Base-by-base conservation (phyloP, 2,329 filamentous ascomycete genomes). In the Fusarium brevicatenulatum region DNA sequence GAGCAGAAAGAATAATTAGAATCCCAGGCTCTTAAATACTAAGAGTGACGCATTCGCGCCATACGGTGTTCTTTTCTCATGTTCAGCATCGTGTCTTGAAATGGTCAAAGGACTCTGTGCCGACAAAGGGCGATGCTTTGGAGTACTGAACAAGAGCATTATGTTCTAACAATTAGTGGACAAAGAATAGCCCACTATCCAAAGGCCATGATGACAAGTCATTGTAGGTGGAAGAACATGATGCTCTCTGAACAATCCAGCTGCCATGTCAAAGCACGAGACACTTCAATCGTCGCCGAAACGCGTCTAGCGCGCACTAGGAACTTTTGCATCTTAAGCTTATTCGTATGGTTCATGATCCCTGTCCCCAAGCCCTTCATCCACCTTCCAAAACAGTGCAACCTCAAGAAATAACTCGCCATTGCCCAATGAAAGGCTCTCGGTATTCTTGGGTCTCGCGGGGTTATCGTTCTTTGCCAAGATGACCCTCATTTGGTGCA, bases 271-370 rank as follows among this genome's bases (percentile, higher is more conserved):
- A 18, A 25, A 34, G 10, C 18, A 11, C 5, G n/a, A 28, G 11
- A 28, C 3, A 16, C 19, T n/a, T 28, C 13, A 5, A 2, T 39
- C 4, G 8, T 28, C 19, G 34, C 50, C 34, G 19, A n/a, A 54
- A 28, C 19, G 2, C 19, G 34, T 37, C 60, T 71, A 71, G 70
- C 32, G 62, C 15, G 5, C 4, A 19, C 9, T n/a, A 49, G 63
- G 71, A 56, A 73, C 71, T 73, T 73, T 73, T 73, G 71, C 37
- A 9, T 25, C 25, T 68, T 73, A 73, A 73, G 70, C 62, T 73
- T 73, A 73, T 73, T 71, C 43, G 40, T 59, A 63, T 60, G 55
- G 49, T 70, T 73, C 12, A 43, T 40, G 19, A 73, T 55, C 71
- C 71, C 40, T 73, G 71, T 53, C 23, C 11, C 62, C 59, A 53